Base-by-base conservation (phyloP, 331 rosid genomes). In the Acacia pycnantha region DNA sequence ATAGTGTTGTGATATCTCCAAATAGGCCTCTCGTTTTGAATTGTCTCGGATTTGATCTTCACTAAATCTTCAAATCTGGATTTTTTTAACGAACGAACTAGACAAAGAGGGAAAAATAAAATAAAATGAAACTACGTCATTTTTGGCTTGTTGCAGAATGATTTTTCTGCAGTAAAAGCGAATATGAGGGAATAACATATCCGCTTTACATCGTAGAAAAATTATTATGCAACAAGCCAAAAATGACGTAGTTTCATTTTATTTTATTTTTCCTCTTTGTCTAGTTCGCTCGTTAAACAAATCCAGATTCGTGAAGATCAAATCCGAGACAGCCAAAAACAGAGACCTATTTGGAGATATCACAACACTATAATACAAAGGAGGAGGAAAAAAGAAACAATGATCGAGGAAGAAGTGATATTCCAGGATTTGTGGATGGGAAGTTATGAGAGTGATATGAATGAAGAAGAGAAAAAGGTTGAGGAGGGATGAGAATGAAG, bases 401-500 rank as follows among this genome's bases (percentile, higher is more conserved):
- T 53, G 61, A 53, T 18, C 24, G 26, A 50, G n/a, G 22, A 64
- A 26, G 76, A 73, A 73, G 10, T 11, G 10, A 87, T 48, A 3
- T 80, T 51, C 13, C 88, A 80, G 41, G 41, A 53, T 44, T 65
- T 24, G 77, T 68, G 88, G 89, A 70, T 86, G 80, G 50, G 46
- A 87, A 79, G 81, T 89, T 82, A 78, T 88, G 8, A 70, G 27
- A 78, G 77, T 11, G 51, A 27, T 11, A 44, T 44, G 48, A 44
- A 83, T 74, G n/a, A 80, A 68, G 35, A 74, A 74, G 83, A 82
- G 84, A 3, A 44, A 11, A 56, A 71, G 80, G 47, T 33, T 78
- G 58, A 47, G 69, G 65, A 21, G 61, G 6, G 76, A 51, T 35
- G 81, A 18, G 68, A 43, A 71, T 31, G 73, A 74, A 12, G 79